Conservation (phyloP, 805 yeast genomes). For the Lipomyces lipofer region DNA sequence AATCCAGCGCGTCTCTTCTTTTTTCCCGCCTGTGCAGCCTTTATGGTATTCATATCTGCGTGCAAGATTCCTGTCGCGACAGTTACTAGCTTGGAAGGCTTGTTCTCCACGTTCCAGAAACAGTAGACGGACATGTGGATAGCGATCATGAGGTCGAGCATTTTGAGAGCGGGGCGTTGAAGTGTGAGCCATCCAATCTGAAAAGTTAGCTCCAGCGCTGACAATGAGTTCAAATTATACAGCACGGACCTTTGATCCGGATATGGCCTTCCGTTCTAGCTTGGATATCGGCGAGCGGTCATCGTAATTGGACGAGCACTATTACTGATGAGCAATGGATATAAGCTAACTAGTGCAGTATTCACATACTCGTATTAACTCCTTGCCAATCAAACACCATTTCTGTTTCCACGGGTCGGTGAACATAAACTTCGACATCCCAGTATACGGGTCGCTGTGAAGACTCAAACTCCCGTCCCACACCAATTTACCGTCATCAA, state of each 20-base stretch:
- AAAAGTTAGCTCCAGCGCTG: not conserved
- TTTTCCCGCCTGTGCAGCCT: not conserved
- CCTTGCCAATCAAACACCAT: constrained; percentile 22
- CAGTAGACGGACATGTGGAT: constrained; percentile 16
- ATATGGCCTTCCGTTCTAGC: constrained; percentile 10
- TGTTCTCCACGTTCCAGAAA: constrained; percentile 23
- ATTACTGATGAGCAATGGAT: not conserved
- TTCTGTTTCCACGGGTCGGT: constrained; percentile 24
- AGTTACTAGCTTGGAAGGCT: constrained; percentile 15
- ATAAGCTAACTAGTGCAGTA: not conserved
- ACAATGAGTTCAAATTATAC: too few relatives aligned
- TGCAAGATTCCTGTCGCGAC: constrained; percentile 22
- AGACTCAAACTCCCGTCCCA: constrained; percentile 17
- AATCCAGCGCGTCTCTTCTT: constrained; percentile 1
- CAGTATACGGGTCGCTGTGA: constrained; percentile 17
- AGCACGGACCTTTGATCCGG: constrained; percentile 10
- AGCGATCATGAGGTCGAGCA: constrained; percentile 29
- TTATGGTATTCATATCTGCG: not conserved
- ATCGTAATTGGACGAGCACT: constrained; percentile 8
- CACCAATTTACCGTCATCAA: constrained; percentile 13
- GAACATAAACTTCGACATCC: constrained; percentile 14
- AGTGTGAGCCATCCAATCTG: constrained; percentile 25
- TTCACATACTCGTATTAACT: constrained; percentile 7
- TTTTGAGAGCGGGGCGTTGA: constrained; percentile 14
- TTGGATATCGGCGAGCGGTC: constrained; percentile 4